phyloP scores from a whole-genome alignment of 2,329 filamentous ascomycete species.

The Diaporthe velutina region DNA sequence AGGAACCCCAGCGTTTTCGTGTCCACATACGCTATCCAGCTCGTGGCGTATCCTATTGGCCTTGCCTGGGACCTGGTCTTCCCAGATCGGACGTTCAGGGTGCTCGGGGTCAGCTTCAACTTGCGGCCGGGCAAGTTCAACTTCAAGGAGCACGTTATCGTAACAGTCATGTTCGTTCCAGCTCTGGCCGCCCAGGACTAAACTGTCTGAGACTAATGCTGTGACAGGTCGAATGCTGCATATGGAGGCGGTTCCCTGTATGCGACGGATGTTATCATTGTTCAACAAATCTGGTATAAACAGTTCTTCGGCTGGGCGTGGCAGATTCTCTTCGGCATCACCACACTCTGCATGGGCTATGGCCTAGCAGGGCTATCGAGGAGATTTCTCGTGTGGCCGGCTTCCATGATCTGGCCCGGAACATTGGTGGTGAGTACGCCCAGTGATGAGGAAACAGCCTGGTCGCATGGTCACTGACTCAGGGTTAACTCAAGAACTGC shows the following conservation, averaged over 20 bases:
- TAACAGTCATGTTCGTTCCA: conserved; percentile 69
- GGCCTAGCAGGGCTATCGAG: conserved; percentile 71
- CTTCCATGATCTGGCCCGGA: conserved; percentile 72
- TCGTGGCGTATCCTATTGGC: conserved; percentile 72
- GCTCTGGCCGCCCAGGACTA: background rate
- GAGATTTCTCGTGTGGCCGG: conserved; percentile 71
- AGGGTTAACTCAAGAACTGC: conserved; percentile 50
- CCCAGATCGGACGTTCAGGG: conserved; percentile 63
- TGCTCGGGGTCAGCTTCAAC: conserved; percentile 68
- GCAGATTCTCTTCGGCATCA: conserved; percentile 70
- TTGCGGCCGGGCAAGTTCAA: conserved; percentile 70
- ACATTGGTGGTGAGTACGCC: conserved; percentile 59
- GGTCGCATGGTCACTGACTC: background rate
- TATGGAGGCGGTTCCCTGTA: conserved; percentile 71
- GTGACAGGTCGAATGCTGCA: conserved; percentile 57
- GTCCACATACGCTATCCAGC: conserved; percentile 72
- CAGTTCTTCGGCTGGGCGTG: conserved; percentile 59
- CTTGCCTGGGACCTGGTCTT: conserved; percentile 67
- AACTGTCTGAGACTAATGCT: conserved; percentile 37
- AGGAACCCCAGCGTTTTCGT: conserved; percentile 71
- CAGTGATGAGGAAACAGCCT: background rate
- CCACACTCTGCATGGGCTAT: conserved; percentile 74
- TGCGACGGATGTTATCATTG: conserved; percentile 64
- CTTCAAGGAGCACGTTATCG: conserved; percentile 72
- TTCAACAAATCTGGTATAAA: conserved; percentile 68